These are phyloP conservation scores for Blastobotrys attinorum DNA, from an alignment of 805 yeast genomes.

Conservation along the genomic window DNA sequence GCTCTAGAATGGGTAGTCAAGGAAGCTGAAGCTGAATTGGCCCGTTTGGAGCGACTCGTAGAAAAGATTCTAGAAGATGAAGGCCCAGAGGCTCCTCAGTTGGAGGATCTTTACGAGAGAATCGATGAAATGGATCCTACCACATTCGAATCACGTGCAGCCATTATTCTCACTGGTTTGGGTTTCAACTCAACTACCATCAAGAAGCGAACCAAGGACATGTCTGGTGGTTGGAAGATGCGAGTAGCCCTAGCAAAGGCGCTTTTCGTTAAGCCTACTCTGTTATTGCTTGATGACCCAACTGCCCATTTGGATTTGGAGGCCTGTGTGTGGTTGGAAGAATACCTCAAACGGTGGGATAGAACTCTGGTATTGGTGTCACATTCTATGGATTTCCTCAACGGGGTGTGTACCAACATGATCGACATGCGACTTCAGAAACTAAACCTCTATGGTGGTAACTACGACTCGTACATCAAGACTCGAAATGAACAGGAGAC, in stretches of 20 bases:
- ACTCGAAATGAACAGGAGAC: constrained; percentile 91
- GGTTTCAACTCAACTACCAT: constrained; percentile 88
- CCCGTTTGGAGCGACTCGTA: constrained; percentile 81
- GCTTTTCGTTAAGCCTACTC: constrained; percentile 93
- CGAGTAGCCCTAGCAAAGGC: constrained; percentile 98
- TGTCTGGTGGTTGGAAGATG: constrained; percentile 99
- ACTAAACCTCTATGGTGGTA: constrained; percentile 85
- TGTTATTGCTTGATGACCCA: constrained; percentile 92
- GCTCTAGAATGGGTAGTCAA: constrained; percentile 95
- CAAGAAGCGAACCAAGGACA: constrained; percentile 89
- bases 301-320: constrained; percentile 98
- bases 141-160: constrained; percentile 95
- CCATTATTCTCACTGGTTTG: constrained; percentile 90
- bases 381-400: constrained; percentile 98
- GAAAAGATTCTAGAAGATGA: constrained; percentile 84
- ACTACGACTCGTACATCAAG: constrained; percentile 93
- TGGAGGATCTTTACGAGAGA: constrained; percentile 89
- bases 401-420: constrained; percentile 98
- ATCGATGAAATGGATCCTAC: constrained; percentile 94
- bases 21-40: constrained; percentile 91
- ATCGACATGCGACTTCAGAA: constrained; percentile 88
- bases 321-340: constrained; percentile 99
- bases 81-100: constrained; percentile 84
- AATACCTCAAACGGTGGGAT: constrained; percentile 90
- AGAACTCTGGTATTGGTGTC: constrained; percentile 90